A percentile compares a stretch with the other conserved stretches of the same genome.
Conservation (phyloP, 768 basidiomycete genomes). For the Gloeostereum incarnatum region DNA sequence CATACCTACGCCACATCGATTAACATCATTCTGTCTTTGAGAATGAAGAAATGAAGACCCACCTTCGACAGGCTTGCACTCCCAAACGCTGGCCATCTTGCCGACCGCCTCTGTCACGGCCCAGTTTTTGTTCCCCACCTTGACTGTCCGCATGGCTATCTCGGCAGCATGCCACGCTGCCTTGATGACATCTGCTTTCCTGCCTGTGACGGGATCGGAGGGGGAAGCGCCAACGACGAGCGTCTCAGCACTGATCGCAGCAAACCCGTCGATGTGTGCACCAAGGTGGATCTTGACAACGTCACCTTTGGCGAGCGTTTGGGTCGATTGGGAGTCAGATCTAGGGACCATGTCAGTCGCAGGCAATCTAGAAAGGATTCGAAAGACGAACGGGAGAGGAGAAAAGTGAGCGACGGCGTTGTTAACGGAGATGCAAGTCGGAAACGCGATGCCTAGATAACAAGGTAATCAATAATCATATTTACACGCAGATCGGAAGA, state of each 20-base stretch:
- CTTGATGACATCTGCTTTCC: conserved; percentile 85
- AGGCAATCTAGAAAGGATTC: conserved; percentile 15
- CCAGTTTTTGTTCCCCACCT: conserved; percentile 94
- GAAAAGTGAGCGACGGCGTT: conserved; percentile 95
- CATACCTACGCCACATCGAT: conserved; percentile 52
- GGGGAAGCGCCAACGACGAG: conserved; percentile 77
- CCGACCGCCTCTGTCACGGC: conserved; percentile 80
- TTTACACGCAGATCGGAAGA: conserved; percentile 4
- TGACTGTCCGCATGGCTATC: conserved; percentile 82
- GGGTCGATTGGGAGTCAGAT: conserved; percentile 64
- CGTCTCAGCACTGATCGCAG: conserved; percentile 89
- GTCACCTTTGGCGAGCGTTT: conserved; percentile 73
- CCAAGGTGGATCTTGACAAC: conserved; percentile 96
- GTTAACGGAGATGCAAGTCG: conserved; percentile 90
- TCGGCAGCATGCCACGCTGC: conserved; percentile 94
- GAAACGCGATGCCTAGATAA: conserved; percentile 84
- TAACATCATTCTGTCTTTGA: conserved; percentile 4
- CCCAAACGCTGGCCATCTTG: conserved; percentile 62
- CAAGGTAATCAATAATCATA: background rate
- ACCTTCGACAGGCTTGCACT: conserved; percentile 95
- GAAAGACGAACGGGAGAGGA: conserved; percentile 72
- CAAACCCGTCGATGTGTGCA: conserved; percentile 97
- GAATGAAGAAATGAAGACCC: conserved; percentile 11
- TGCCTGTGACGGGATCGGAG: conserved; percentile 69
- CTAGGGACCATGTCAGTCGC: conserved; percentile 23